Base-by-base conservation (phyloP, 495 filamentous ascomycete species). In the Aspergillus biplanus region DNA sequence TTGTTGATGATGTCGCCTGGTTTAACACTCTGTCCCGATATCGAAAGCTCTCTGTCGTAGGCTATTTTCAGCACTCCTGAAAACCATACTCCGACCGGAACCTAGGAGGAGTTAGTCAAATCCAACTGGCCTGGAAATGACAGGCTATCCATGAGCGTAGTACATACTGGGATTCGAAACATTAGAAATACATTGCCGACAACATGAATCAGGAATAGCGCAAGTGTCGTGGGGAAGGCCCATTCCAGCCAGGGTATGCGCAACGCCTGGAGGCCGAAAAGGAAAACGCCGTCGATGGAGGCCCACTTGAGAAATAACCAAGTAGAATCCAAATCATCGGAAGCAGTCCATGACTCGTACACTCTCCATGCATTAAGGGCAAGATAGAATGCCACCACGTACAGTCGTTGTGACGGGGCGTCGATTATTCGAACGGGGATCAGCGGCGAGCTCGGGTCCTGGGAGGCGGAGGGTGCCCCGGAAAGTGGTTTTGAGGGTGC, bases 191-290 rank as follows among this genome's bases (percentile, higher is more conserved):
- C 86, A 78, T 97, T 91, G 21, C 90, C 73, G 8, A 90, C 68
- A 2, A 88, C 82, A 72, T 96, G 92, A 3, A 82, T 52, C 9
- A 91, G 67, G 69, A 92, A 93, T 15, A 90, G 70, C 2, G 79
- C 74, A 33, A 87, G 77, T 12, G 89, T 89, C 1, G 88, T 89
- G 13, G 86, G 80, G 60, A 90, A 86, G 3, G 89, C 89, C 82
- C 93, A 91, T 81, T 97, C 91, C 44, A 99, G 82, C 95, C 95
- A 97, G 60, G 95, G 95, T 80, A 99, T 96, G 70, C 89, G 86
- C 63, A 98, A 70, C 47, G 86, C 84, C 34, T 96, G 94, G 21
- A 97, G 71, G 5, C 89, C 88, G 71, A 93, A 97, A 59, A 97
- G 82, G 75, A 93, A 97, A 33, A 89, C 72, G 18, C 86, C 85